A percentile compares a stretch with the other conserved stretches of the same genome.
phyloP scores from a whole-genome alignment of 495 filamentous ascomycete genomes.

The Lasiosphaeria hispida region DNA sequence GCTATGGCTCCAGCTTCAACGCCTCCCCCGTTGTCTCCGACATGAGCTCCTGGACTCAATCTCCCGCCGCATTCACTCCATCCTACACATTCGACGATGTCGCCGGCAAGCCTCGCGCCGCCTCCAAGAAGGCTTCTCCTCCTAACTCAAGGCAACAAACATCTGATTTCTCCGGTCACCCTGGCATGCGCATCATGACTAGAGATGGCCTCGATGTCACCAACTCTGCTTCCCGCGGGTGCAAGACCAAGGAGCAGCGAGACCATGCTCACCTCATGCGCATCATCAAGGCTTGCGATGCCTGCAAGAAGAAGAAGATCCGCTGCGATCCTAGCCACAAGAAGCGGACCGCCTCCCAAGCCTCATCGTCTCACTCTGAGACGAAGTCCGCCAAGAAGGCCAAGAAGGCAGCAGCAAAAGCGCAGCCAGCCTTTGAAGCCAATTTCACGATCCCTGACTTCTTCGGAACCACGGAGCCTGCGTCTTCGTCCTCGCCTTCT shows the following conservation, averaged over 20 bases:
- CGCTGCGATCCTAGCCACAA: constrained; percentile 52
- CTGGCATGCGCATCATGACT: constrained; percentile 59
- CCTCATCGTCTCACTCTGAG: constrained; percentile 31
- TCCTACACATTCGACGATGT: constrained; percentile 17
- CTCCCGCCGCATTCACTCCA: constrained; percentile 24
- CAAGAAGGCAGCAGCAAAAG: constrained; percentile 35
- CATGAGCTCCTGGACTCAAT: constrained; percentile 38
- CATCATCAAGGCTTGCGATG: constrained; percentile 57
- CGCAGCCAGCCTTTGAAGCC: constrained; percentile 17
- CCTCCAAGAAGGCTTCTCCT: constrained; percentile 24
- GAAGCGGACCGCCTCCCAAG: constrained; percentile 37
- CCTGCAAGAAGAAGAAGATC: constrained; percentile 55
- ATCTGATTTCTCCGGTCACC: constrained; percentile 46
- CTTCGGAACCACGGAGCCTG: constrained; percentile 18
- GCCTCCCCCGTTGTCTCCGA: constrained; percentile 43
- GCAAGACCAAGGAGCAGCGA: constrained; percentile 60
- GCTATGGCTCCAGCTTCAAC: constrained; percentile 43
- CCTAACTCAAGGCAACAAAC: constrained; percentile 28
- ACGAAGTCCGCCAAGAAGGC: constrained; percentile 36
- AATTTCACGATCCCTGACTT: constrained; percentile 15
- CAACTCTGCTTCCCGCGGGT: constrained; percentile 53
- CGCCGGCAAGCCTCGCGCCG: constrained; percentile 15
- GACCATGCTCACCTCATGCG: constrained; percentile 59
- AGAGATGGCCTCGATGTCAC: constrained; percentile 56
- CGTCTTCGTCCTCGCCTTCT: constrained; percentile 17